These are phyloP conservation scores for Phaffomyces opuntiae DNA, from an alignment of 805 yeast genomes.

Conservation along the genomic window DNA sequence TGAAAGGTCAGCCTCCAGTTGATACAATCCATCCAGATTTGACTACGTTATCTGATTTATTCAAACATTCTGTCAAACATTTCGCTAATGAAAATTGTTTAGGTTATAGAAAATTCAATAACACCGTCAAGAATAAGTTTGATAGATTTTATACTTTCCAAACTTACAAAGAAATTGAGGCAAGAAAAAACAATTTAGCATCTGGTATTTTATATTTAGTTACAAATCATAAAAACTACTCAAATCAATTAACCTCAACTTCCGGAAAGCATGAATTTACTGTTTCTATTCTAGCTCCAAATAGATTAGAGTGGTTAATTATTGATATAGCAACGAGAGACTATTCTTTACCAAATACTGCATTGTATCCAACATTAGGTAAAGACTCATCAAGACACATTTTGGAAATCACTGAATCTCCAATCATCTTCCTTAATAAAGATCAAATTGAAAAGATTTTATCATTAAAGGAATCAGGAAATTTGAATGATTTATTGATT, in stretches of 20 bases:
- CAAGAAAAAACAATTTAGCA: constrained; percentile 29
- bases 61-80: constrained; percentile 26
- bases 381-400: constrained; percentile 47
- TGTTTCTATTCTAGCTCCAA: constrained; percentile 39
- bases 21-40: constrained; percentile 31
- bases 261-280: constrained; percentile 27
- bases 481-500: constrained; percentile 34
- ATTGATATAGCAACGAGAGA: constrained; percentile 48
- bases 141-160: constrained; percentile 20
- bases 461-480: constrained; percentile 13
- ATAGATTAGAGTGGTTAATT: constrained; percentile 52
- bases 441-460: constrained; percentile 38
- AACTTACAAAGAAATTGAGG: constrained; percentile 26
- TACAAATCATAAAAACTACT: constrained; percentile 6
- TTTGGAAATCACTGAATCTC: constrained; percentile 43
- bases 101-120: constrained; percentile 27
- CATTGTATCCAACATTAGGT: constrained; percentile 39
- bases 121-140: constrained; percentile 13
- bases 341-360: constrained; percentile 38
- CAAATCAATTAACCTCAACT: constrained; percentile 4
- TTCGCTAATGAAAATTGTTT: constrained; percentile 29
- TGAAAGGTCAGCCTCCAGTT: constrained; percentile 10
- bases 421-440: constrained; percentile 40
- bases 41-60: constrained; percentile 32
- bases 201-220: constrained; percentile 31